Conservation (phyloP, 108 stramenopile species). For the Skeletonema potamos region DNA sequence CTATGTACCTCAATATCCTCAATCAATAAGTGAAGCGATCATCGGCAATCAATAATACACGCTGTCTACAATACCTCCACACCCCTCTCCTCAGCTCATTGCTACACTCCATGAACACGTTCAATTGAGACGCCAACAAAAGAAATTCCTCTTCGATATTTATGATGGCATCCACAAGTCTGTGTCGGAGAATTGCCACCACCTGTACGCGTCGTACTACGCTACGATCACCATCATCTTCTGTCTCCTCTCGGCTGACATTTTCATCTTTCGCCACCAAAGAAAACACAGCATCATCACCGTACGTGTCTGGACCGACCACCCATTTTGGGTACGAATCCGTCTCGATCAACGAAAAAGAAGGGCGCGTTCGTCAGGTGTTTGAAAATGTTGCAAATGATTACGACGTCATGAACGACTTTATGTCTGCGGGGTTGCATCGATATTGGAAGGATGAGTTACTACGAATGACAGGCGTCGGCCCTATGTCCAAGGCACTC, state of each 20-base stretch:
- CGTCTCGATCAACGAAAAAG: conserved; percentile 72
- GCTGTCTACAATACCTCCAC: no score
- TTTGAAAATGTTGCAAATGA: conserved; percentile 88
- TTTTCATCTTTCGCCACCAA: not conserved
- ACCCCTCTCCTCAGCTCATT: not conserved
- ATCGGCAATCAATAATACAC: no score
- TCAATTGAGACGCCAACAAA: no score
- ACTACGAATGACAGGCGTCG: conserved; percentile 69
- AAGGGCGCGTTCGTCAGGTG: conserved; percentile 74
- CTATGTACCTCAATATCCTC: no score
- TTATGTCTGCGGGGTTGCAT: conserved; percentile 95
- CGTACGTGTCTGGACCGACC: conserved; percentile 45
- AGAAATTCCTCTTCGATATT: no score
- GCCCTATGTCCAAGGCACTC: conserved; percentile 58
- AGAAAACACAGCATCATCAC: not conserved
- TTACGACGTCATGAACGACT: conserved; percentile 99
- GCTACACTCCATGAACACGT: no score
- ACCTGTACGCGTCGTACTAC: not conserved
- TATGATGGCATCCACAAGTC: not conserved
- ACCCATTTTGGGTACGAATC: conserved; percentile 85
- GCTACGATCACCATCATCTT: not conserved
- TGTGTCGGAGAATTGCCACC: not conserved
- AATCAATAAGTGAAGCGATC: no score
- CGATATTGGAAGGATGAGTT: conserved; percentile 97
- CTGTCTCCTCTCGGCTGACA: not conserved